Evolutionary conservation across 805 yeast genomes (phyloP).

Genomic region (Myxozyma monticola): DNA sequence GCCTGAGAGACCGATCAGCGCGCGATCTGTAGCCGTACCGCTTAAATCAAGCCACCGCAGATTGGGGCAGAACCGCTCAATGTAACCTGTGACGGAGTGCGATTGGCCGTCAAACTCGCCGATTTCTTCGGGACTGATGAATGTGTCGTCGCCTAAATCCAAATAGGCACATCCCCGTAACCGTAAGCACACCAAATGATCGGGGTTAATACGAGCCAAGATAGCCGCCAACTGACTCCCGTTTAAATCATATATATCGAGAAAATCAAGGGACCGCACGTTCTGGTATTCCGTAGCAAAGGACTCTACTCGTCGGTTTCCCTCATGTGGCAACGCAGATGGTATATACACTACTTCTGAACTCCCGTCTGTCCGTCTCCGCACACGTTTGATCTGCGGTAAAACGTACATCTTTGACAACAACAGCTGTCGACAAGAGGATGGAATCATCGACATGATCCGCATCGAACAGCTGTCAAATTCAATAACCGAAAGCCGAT

Average conservation of each 20-base stretch:
- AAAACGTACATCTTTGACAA: background rate
- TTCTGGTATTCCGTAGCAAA: constrained; percentile 8
- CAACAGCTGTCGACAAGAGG: constrained; percentile 1
- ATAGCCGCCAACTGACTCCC: constrained; percentile 3
- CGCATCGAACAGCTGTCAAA: constrained; percentile 2
- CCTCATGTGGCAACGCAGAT: background rate
- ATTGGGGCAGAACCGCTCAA: background rate
- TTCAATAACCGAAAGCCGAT: background rate
- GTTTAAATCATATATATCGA: constrained; percentile 2
- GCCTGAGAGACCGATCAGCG: constrained; percentile 3
- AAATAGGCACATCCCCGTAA: constrained; percentile 1
- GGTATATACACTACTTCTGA: constrained; percentile 1
- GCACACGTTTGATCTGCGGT: constrained; percentile 5
- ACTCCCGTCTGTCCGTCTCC: background rate
- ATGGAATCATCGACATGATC: constrained; percentile 10
- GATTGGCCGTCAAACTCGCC: background rate
- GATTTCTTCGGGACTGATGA: background rate
- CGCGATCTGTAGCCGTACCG: constrained; percentile 10
- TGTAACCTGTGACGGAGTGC: background rate
- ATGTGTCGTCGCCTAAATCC: background rate
- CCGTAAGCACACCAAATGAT: background rate
- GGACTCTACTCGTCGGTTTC: background rate
- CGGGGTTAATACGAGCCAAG: background rate
- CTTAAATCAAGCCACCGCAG: constrained; percentile 5
- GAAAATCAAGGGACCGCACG: constrained; percentile 5